Evolutionary conservation across 306 rosid genomes (phyloP).

Genomic region (Pueraria montana): DNA sequence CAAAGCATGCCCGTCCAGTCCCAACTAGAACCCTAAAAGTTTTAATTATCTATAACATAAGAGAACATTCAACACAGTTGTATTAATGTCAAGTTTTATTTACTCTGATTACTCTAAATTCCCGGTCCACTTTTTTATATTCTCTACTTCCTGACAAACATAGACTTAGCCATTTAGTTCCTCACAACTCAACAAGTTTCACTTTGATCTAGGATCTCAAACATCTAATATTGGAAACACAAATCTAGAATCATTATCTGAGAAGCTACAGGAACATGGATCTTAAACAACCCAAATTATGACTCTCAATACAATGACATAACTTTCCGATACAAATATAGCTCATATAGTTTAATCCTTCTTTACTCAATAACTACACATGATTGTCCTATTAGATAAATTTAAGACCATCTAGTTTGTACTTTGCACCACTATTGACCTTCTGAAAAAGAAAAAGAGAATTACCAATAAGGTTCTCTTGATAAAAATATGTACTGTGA

Average conservation of each 20-base stretch:
- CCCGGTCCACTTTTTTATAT: slow-evolving; percentile 9
- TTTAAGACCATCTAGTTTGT: slow-evolving; percentile 23
- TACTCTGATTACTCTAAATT: not conserved
- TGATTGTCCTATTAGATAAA: slow-evolving; percentile 32
- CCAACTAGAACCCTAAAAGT: slow-evolving; percentile 91
- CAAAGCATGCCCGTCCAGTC: slow-evolving; percentile 98
- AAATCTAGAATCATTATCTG: slow-evolving; percentile 28
- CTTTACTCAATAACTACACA: slow-evolving; percentile 28
- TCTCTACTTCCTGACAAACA: slow-evolving; percentile 38
- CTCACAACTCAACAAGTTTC: slow-evolving; percentile 21
- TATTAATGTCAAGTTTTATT: slow-evolving; percentile 10
- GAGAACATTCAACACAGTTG: slow-evolving; percentile 39
- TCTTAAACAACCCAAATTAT: slow-evolving; percentile 1
- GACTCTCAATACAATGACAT: slow-evolving; percentile 16
- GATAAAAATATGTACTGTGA: not conserved
- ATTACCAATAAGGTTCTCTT: not conserved
- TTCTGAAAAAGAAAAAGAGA: not conserved
- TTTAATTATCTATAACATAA: slow-evolving; percentile 40
- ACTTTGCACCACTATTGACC: slow-evolving; percentile 11
- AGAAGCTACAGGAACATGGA: slow-evolving; percentile 19
- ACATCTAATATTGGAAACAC: slow-evolving; percentile 1
- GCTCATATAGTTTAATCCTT: not conserved
- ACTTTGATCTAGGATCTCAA: slow-evolving; percentile 20
- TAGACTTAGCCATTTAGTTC: slow-evolving; percentile 17
- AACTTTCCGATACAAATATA: slow-evolving; percentile 22